Conservation (phyloP, 345 rosid species). For the Chamaenerion angustifolium region DNA sequence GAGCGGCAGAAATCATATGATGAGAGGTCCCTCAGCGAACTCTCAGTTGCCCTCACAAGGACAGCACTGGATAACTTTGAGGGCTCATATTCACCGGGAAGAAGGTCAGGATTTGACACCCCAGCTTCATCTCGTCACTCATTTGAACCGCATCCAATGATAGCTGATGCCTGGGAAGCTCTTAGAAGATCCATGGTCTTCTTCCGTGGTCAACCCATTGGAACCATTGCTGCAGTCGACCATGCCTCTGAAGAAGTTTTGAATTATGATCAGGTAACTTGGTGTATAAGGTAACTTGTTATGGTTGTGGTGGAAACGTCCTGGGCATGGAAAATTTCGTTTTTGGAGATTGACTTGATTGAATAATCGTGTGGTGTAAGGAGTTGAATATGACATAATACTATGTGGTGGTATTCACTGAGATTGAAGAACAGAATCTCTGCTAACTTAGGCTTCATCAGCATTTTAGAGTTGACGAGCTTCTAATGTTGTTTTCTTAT, state of each 20-base stretch:
- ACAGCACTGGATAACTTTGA: constrained; percentile 44
- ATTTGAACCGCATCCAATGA: constrained; percentile 91
- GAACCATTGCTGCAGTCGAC: constrained; percentile 81
- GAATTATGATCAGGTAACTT: constrained; percentile 86
- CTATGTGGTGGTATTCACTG: too few relatives aligned
- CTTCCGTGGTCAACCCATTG: constrained; percentile 75
- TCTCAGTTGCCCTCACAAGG: constrained; percentile 49
- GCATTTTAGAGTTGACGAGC: too few relatives aligned
- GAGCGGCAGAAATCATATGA: constrained; percentile 88
- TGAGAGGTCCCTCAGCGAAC: constrained; percentile 86
- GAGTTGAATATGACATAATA: too few relatives aligned
- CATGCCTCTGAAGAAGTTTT: constrained; percentile 94
- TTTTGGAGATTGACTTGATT: too few relatives aligned
- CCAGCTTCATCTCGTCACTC: constrained; percentile 84
- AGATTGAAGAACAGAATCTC: too few relatives aligned
- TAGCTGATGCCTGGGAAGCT: constrained; percentile 96
- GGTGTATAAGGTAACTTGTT: constrained; percentile 42
- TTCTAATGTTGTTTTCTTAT: too few relatives aligned
- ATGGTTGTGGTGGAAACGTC: background rate
- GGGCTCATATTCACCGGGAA: constrained; percentile 42
- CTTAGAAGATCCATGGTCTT: constrained; percentile 63
- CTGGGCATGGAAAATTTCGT: too few relatives aligned
- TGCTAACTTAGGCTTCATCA: too few relatives aligned
- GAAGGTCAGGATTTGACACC: constrained; percentile 59
- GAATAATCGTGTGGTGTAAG: too few relatives aligned